Base-by-base conservation (phyloP, 345 rosid species). In the Streptanthus diversifolius region DNA sequence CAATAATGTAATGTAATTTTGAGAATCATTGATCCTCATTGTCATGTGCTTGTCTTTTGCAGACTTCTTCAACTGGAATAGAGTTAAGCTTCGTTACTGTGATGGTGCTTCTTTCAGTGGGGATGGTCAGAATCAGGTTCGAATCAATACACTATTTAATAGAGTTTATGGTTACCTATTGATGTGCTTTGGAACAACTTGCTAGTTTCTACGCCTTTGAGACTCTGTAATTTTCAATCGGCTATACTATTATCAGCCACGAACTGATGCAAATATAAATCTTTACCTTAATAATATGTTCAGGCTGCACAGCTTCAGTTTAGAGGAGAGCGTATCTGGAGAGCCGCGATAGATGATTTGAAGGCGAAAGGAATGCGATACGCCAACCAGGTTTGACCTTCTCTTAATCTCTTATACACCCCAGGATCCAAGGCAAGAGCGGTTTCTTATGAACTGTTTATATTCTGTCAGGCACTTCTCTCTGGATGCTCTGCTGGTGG, bases 401-500 rank as follows among this genome's bases (percentile, higher is more conserved):
- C 49, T 74, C 49, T 15, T 11, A 36, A 40, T 59, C 8, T 78
- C 29, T 13, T 52, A 48, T 37, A 43, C 30, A 51, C 12, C 19
- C 9, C 35, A 58, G 17, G 63, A 66, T n/a, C 5, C 1, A 41
- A 8, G 41, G 25, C 22, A 60, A 13, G 24, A 43, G 18, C 27
- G 17, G 5, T 56, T 47, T 66, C 5, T 22, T 5, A 5, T 51
- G 8, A 32, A 66, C 73, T 41, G 47, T 66, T 71, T 40, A 30
- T n/a, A 53, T 67, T 27, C 17, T 63, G 48, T 55, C 82, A 93
- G 99, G 93, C 88, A 56, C 93, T 91, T 79, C 96, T 95, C 63
- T 91, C 99, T 14, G 96, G 98, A 7, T 90, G 96, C 78, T 95
- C 99, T 48, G 96, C 99, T 55, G 98, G 99, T 66, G 99, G 98